Base-by-base conservation (phyloP, 441 rosid species). In the Raphanus hybrid region DNA sequence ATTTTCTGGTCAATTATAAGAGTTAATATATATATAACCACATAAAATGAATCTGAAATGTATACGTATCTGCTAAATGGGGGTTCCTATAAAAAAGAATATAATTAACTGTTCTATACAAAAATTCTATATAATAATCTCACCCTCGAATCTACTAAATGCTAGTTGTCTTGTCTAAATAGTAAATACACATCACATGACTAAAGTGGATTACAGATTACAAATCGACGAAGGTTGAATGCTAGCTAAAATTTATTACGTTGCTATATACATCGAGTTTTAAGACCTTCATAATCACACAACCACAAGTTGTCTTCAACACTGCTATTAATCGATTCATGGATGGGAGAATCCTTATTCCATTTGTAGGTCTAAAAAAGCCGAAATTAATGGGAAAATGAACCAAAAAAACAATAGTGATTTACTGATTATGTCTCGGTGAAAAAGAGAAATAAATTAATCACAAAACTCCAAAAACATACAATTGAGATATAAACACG, bases 141-240 rank as follows among this genome's bases (percentile, higher is more conserved):
- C 41, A 67, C 3, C 2, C 14, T 6, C 63, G 26, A 72, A 73
- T 73, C 69, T 73, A 67, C 70, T 20, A 67, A 67, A 72, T 72
- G 69, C 45, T 10, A 77, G 7, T 72, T 78, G 81, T 67, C 74
- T 71, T 71, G 73, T 71, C 81, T 62, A 71, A 29, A 70, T 64
- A 45, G 76, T 62, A 70, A 29, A 70, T 64, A 45, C 73, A 71
- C 63, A 60, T 60, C 77, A 78, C 81, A 73, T 78, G 81, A 67
- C 20, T 2, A 57, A 67, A 67, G 81, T 78, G 81, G 81, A 67
- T 60, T 73, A 78, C 73, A 78, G 81, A 67, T 73, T 78, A 64
- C 77, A 72, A 66, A 72, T 23, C 8, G 18, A 60, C 0, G 41
- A 41, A 29, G 32, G 55, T 11, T 73, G 69, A 73, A 62, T 62